Evolutionary conservation across 2,329 filamentous ascomycete genomes (phyloP).

Genomic region (Cordyceps tenuipes): DNA sequence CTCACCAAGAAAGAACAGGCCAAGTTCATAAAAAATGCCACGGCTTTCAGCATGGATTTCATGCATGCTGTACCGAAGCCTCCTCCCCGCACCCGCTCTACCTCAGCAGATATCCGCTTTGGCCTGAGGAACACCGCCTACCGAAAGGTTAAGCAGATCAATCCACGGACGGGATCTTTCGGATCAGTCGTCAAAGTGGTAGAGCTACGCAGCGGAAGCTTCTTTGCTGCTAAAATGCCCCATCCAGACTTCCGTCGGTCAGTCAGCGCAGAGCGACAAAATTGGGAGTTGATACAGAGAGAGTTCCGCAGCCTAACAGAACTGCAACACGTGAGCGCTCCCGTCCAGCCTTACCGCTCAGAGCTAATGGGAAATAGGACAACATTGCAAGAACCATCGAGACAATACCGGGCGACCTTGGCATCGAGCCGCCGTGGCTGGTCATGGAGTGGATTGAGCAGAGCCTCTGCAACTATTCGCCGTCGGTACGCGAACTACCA

Average conservation of each 20-base stretch:
- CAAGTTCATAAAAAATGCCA: background rate
- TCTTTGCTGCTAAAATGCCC: background rate
- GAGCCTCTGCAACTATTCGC: background rate
- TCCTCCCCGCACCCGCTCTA: background rate
- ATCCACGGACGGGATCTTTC: background rate
- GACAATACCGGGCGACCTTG: background rate
- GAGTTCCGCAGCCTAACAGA: background rate
- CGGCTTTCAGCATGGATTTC: background rate
- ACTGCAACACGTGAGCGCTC: background rate
- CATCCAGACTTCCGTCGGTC: background rate
- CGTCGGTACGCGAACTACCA: background rate
- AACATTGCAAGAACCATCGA: background rate
- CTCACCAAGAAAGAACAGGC: background rate
- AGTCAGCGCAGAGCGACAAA: background rate
- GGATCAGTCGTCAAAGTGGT: background rate
- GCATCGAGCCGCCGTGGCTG: background rate
- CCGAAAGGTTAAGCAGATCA: background rate
- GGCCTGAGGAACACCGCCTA: background rate
- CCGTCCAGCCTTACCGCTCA: background rate
- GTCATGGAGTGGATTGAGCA: background rate
- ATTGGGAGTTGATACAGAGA: background rate
- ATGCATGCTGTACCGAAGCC: background rate
- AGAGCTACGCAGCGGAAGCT: background rate
- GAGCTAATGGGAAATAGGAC: background rate
- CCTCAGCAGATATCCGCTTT: background rate